Base-by-base conservation (phyloP, 2,329 filamentous ascomycete species). In the Alternaria ventricosa region DNA sequence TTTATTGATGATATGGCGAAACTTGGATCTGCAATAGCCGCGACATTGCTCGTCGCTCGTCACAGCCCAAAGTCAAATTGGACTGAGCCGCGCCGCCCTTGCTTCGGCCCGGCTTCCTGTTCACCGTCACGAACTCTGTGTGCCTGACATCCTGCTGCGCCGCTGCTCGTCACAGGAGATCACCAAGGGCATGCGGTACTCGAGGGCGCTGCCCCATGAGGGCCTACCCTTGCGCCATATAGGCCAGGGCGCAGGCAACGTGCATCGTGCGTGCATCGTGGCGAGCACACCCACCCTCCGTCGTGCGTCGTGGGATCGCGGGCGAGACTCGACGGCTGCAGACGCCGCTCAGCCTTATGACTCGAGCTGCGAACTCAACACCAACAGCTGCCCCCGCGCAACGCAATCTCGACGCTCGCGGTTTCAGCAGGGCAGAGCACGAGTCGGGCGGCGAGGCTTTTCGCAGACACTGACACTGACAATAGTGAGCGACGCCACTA, bases 341-440 rank as follows among this genome's bases (percentile, higher is more conserved):
- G 63, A 46, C 46, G 55, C 57, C 63, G 60, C 67, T 75, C 76
- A 78, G 76, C 76, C 76, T 76, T 78, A 75, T 66, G 70, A 69
- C 61, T 70, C 69, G 72, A 67, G 65, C 68, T 61, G 63, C 61
- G 45, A 60, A 64, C 53, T 51, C 62, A 64, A 63, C 60, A 58
- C 58, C 63, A 70, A 60, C 20, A 60, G 25, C 50, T 45, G 18
- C 45, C 44, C 55, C 58, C 23, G 45, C 30, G 57, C 44, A n/a
- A 47, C 49, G 30, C 55, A 43, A 45, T 57, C 60, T 65, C 55
- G 58, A 54, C 63, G 47, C 43, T 58, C 18, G 33, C 9, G n/a
- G 53, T 62, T 59, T 62, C 63, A 67, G 59, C 64, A 51, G 15
- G 28, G n/a, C 18, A 28, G 4, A n/a, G 13, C 22, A 41, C 25